A percentile compares a stretch with the other conserved stretches of the same genome.
Conservation (phyloP, 345 rosid species). For the Toxicodendron radicans region DNA sequence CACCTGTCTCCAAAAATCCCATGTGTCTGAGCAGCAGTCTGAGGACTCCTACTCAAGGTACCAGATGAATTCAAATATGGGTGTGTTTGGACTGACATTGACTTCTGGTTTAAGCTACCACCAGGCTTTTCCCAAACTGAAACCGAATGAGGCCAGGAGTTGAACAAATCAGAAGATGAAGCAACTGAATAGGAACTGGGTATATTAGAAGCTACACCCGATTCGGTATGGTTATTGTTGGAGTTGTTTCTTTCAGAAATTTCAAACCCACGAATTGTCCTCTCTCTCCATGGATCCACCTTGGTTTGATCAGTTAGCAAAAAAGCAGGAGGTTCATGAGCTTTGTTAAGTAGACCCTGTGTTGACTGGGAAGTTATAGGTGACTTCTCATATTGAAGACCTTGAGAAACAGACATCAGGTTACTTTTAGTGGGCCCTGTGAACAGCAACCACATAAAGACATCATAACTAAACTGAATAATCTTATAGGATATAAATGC, state of each 20-base stretch:
- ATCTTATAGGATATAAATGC: conserved; percentile 2
- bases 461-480: conserved; percentile 21
- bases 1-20: conserved; percentile 53
- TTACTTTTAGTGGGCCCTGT: conserved; percentile 55
- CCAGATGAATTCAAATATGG: conserved; percentile 52
- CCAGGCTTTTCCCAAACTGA: conserved; percentile 56
- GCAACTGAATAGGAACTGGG: conserved; percentile 39
- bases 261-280: conserved; percentile 41
- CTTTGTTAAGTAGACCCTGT: conserved; percentile 43
- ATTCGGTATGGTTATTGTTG: conserved; percentile 40
- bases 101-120: conserved; percentile 54
- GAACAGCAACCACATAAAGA: conserved; percentile 25
- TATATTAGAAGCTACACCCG: conserved; percentile 47
- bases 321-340: conserved; percentile 39
- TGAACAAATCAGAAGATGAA: conserved; percentile 43
- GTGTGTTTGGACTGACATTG: conserved; percentile 48
- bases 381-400: conserved; percentile 40
- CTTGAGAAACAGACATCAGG: conserved; percentile 41
- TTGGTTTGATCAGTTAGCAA: conserved; percentile 49
- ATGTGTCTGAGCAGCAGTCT: conserved; percentile 46
- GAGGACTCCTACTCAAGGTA: conserved; percentile 42
- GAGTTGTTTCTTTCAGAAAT: conserved; percentile 45
- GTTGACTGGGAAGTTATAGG: conserved; percentile 46
- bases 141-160: conserved; percentile 55
- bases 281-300: conserved; percentile 44